Evolutionary conservation across 257 asterid species (phyloP).

Genomic region (Solanum sparsipilum): DNA sequence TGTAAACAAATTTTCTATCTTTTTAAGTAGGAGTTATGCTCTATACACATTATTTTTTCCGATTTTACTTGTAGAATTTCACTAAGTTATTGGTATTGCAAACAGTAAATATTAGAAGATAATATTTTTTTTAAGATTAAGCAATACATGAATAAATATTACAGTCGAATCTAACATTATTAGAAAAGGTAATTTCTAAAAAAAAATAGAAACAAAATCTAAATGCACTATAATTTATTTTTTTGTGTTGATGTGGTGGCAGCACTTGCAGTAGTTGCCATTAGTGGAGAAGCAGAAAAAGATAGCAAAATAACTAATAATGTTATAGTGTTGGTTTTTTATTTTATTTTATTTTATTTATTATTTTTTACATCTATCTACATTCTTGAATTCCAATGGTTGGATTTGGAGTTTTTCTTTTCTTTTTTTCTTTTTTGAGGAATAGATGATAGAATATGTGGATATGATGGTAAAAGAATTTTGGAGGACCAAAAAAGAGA

Average conservation of each 20-base stretch:
- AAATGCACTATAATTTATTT: too few relatives aligned
- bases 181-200: not conserved
- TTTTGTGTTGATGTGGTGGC: not conserved
- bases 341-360: not conserved
- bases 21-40: not conserved
- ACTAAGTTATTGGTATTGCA: not conserved
- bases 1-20: rapidly evolving
- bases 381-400: constrained; percentile 21
- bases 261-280: constrained; percentile 23
- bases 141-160: not conserved
- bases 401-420: constrained; percentile 12
- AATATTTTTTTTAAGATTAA: not conserved
- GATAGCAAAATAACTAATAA: not conserved
- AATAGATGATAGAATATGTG: not conserved
- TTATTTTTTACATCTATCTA: not conserved
- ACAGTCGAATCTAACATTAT: too few relatives aligned
- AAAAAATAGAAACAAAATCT: not conserved
- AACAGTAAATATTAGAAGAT: not conserved
- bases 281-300: constrained; percentile 1
- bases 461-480: not conserved
- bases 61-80: not conserved
- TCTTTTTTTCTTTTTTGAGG: not conserved
- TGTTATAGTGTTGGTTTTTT: not conserved
- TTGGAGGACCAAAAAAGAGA: not conserved
- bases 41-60: not conserved